Evolutionary conservation across 78 protist genomes (phyloP).

Genomic region (Acrasis kona): DNA sequence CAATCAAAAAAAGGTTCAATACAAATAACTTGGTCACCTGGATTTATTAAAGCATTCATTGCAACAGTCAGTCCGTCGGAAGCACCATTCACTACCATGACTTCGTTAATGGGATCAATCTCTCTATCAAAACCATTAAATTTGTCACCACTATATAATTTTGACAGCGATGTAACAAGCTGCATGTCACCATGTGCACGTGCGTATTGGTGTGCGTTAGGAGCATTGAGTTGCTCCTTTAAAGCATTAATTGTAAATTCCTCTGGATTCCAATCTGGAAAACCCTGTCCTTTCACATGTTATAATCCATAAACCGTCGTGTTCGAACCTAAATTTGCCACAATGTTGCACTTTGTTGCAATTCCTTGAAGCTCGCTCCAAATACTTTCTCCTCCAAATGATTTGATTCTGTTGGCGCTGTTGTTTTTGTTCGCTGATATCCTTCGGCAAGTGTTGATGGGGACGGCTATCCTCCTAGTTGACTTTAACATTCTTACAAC

Average conservation of each 20-base stretch:
- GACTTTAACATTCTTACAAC: too few species aligned
- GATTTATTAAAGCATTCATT: conserved; percentile 23
- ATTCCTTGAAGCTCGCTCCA: not conserved
- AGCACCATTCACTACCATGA: conserved; percentile 10
- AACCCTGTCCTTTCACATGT: not conserved
- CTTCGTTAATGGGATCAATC: not conserved
- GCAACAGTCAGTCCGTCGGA: conserved; percentile 2
- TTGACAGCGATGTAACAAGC: not conserved
- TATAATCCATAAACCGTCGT: not conserved
- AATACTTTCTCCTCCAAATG: not conserved
- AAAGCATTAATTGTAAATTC: not conserved
- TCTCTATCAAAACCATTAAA: not conserved
- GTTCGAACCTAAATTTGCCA: not conserved
- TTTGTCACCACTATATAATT: not conserved
- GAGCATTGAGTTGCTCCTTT: not conserved
- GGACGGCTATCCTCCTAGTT: too few species aligned
- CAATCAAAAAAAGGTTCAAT: conserved; percentile 76
- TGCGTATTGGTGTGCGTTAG: not conserved
- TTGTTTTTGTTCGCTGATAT: not conserved
- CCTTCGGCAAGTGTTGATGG: not conserved
- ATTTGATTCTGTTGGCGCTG: not conserved
- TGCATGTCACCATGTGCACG: not conserved
- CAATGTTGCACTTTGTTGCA: not conserved
- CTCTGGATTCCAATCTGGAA: not conserved
- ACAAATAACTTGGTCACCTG: conserved; percentile 76